These are phyloP conservation scores for Mycosarcoma maydis DNA, from an alignment of 1,284 basidiomycete species.

Conservation along the genomic window DNA sequence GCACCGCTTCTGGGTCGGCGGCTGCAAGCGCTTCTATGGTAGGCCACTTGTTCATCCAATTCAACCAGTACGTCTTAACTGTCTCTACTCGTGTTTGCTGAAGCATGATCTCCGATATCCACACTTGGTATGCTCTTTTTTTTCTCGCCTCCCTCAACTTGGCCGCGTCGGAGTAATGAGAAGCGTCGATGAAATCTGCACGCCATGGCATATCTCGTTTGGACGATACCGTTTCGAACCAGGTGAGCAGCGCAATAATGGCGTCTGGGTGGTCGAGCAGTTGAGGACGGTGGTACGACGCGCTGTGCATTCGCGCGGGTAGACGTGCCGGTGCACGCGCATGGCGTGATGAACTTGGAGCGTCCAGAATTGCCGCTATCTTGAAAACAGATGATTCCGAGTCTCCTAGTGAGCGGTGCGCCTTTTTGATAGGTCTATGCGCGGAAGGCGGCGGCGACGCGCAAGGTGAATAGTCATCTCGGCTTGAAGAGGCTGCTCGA, in stretches of 20 bases:
- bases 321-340: conserved; percentile 3
- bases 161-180: conserved; percentile 66
- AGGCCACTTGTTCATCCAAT: conserved; percentile 63
- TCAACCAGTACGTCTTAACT: conserved; percentile 59
- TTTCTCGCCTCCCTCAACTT: conserved; percentile 70
- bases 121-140: conserved; percentile 72
- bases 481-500: conserved; percentile 6
- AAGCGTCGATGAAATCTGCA: conserved; percentile 71
- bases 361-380: conserved; percentile 9
- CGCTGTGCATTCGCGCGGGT: conserved; percentile 28
- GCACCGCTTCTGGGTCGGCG: conserved; percentile 69
- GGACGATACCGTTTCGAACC: conserved; percentile 76
- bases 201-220: conserved; percentile 86
- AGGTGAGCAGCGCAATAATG: conserved; percentile 67
- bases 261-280: conserved; percentile 29
- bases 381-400: conserved; percentile 1
- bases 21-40: conserved; percentile 74
- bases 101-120: conserved; percentile 94
- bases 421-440: conserved; percentile 12
- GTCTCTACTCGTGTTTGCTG: conserved; percentile 81
- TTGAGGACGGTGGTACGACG: conserved; percentile 49
- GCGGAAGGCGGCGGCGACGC: conserved; percentile 9
- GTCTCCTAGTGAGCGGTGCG: not conserved
- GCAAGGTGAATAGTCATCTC: conserved; percentile 19
- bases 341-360: not conserved